phyloP scores from a whole-genome alignment of 129 eudicot genomes.

The Centaurea solstitialis region DNA sequence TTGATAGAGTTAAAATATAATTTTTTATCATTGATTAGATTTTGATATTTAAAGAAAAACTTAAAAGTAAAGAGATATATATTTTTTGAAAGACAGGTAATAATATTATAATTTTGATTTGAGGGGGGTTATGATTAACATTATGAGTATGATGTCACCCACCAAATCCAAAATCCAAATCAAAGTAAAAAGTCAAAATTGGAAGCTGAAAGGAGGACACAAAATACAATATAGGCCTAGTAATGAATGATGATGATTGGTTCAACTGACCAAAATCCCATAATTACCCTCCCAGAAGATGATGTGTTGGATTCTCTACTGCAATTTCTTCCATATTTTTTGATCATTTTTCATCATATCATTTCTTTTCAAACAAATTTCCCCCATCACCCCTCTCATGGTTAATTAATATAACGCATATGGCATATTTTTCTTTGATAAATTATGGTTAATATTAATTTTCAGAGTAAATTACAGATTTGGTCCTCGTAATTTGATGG shows the following conservation, averaged over 20 bases:
- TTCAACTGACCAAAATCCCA: neutral
- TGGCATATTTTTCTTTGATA: too few species aligned
- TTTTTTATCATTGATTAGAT: too few species aligned
- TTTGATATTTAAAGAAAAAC: too few species aligned
- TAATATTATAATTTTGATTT: neutral
- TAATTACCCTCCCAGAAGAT: neutral
- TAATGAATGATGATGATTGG: constrained; percentile 1
- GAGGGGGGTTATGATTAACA: neutral
- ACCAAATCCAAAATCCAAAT: neutral
- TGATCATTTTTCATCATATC: neutral
- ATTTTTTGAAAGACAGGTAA: neutral
- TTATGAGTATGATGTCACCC: neutral
- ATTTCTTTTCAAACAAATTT: neutral
- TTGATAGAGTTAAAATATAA: too few species aligned
- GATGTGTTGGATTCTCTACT: neutral
- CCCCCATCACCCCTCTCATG: neutral
- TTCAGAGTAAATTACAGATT: too few species aligned
- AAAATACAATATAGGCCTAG: neutral
- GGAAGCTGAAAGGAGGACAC: neutral
- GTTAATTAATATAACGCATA: neutral
- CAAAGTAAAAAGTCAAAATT: neutral
- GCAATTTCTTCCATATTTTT: neutral
- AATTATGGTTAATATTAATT: too few species aligned
- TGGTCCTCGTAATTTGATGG: too few species aligned
- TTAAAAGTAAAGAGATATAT: too few species aligned